Conservation (phyloP, 2,329 filamentous ascomycete species). For the Diaporthe humulicola region DNA sequence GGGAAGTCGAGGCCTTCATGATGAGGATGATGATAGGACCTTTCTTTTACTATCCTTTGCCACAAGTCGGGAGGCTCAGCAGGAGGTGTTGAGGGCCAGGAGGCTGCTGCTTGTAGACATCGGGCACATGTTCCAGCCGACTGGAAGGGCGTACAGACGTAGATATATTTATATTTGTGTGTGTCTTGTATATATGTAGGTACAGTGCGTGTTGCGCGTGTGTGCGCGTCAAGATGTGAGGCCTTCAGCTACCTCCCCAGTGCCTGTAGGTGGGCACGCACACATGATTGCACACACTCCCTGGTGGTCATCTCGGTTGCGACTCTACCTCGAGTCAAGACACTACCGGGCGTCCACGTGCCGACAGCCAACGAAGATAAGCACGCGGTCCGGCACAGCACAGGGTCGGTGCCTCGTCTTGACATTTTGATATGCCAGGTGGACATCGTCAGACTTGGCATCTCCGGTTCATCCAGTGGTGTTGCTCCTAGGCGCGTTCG, state of each 20-base stretch:
- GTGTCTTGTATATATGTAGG: not conserved
- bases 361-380: slow-evolving; percentile 33
- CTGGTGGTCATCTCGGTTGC: slow-evolving; percentile 16
- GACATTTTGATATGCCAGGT: slow-evolving; percentile 6
- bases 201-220: not conserved
- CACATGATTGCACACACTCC: not conserved
- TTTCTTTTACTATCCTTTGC: not conserved
- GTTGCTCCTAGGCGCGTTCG: not conserved
- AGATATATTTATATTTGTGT: not conserved
- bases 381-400: slow-evolving; percentile 25
- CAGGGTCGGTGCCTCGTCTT: slow-evolving; percentile 5
- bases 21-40: slow-evolving; percentile 11
- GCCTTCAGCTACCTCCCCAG: not conserved
- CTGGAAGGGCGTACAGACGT: not conserved
- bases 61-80: not conserved
- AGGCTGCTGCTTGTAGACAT: not conserved
- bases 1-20: slow-evolving; percentile 41
- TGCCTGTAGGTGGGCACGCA: not conserved
- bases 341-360: slow-evolving; percentile 3
- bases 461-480: slow-evolving; percentile 17
- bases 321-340: slow-evolving; percentile 26
- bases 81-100: not conserved
- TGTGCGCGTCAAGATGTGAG: not conserved
- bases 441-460: slow-evolving; percentile 29
- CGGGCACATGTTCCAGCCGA: not conserved